Evolutionary conservation across 1,139 yeast species (phyloP).

Genomic region (Geotrichum australiense): DNA sequence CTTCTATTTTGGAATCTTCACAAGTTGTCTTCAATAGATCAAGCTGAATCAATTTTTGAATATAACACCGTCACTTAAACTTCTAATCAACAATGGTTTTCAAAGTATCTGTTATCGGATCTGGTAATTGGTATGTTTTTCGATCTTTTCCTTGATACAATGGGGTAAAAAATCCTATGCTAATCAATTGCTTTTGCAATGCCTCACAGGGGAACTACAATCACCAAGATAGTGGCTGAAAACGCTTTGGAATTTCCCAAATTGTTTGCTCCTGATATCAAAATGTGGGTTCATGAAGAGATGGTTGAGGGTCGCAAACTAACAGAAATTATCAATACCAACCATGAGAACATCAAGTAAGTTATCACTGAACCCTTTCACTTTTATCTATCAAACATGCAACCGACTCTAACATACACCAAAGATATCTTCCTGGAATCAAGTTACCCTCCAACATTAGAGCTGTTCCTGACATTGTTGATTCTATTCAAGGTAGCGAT

Average conservation of each 20-base stretch:
- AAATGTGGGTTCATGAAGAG: constrained; percentile 96
- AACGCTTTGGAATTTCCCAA: constrained; percentile 64
- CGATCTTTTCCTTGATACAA: neutral
- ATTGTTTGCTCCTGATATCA: constrained; percentile 59
- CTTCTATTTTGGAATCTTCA: neutral
- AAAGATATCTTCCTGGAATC: constrained; percentile 64
- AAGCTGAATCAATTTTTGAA: neutral
- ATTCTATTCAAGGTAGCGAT: constrained; percentile 70
- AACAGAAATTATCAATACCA: constrained; percentile 78
- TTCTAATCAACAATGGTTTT: constrained; percentile 17
- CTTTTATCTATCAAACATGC: neutral
- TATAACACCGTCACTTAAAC: neutral
- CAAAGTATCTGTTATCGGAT: constrained; percentile 37
- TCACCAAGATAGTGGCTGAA: constrained; percentile 89
- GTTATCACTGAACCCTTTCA: too few relatives aligned
- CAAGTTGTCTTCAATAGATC: neutral
- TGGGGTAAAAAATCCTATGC: too few relatives aligned
- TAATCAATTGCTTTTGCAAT: neutral
- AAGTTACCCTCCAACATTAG: constrained; percentile 69
- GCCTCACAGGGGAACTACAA: constrained; percentile 71
- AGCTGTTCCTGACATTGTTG: constrained; percentile 76
- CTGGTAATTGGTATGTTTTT: constrained; percentile 38
- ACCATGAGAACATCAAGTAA: constrained; percentile 75
- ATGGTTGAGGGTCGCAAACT: constrained; percentile 53
- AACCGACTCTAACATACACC: neutral